phyloP scores from a whole-genome alignment of 129 eudicot species.

The Glebionis coronaria region DNA sequence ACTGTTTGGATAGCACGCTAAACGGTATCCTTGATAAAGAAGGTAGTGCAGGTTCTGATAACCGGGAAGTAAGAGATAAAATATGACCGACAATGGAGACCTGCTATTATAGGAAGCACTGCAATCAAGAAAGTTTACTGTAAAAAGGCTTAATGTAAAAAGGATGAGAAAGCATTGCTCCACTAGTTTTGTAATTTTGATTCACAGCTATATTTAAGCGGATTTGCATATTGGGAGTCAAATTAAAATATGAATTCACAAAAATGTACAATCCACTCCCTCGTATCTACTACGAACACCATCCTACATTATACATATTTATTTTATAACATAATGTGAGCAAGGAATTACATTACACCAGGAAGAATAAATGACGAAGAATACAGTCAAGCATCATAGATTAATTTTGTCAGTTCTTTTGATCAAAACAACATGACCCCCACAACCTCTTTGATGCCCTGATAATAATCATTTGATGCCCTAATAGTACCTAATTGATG shows the following conservation, averaged over 20 bases:
- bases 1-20: constrained; percentile 71
- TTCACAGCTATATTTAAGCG: too few relatives aligned
- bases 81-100: constrained; percentile 80
- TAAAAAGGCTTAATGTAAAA: too few relatives aligned
- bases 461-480: too few relatives aligned
- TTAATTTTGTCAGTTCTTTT: constrained; percentile 46
- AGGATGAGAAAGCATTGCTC: too few relatives aligned
- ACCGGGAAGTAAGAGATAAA: constrained; percentile 71
- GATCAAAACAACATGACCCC: constrained; percentile 61
- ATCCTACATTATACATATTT: constrained; percentile 49
- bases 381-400: constrained; percentile 33
- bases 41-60: constrained; percentile 68
- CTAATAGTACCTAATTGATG: too few relatives aligned
- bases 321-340: constrained; percentile 24
- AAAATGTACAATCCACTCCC: constrained; percentile 66
- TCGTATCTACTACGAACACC: constrained; percentile 72
- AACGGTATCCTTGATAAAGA: constrained; percentile 61
- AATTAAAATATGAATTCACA: too few relatives aligned
- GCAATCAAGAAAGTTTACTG: not conserved
- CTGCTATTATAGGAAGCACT: constrained; percentile 38
- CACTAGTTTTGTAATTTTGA: too few relatives aligned
- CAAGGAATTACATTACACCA: not conserved
- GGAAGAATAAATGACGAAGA: constrained; percentile 8
- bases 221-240: too few relatives aligned
- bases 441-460: too few relatives aligned